These are phyloP conservation scores for Pseudoturritis turrita DNA, from an alignment of 345 rosid genomes.

Conservation along the genomic window DNA sequence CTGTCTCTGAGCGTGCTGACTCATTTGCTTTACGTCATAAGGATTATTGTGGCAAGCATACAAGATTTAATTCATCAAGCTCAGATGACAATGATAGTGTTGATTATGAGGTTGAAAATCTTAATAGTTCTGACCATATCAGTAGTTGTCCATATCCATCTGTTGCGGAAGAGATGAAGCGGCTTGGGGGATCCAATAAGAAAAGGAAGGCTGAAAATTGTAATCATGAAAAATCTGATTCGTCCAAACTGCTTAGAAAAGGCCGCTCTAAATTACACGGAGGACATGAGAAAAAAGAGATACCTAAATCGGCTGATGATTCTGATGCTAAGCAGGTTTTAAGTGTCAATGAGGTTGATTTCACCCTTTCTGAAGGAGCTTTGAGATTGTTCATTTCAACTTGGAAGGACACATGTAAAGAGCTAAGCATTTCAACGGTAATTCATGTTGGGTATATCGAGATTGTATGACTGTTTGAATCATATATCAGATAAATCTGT, in stretches of 20 bases:
- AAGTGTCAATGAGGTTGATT: constrained; percentile 36
- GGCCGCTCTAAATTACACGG: constrained; percentile 34
- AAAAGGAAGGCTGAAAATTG: constrained; percentile 26
- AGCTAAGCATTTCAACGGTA: constrained; percentile 53
- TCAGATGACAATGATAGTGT: constrained; percentile 58
- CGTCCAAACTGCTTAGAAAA: constrained; percentile 23
- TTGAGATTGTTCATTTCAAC: constrained; percentile 61
- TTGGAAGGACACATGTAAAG: constrained; percentile 81
- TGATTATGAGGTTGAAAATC: constrained; percentile 30
- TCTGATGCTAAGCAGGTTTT: constrained; percentile 25
- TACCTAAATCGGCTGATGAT: constrained; percentile 20
- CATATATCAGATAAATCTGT: neutral
- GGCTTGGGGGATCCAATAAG: constrained; percentile 61
- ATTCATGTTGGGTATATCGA: constrained; percentile 9
- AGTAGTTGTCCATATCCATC: constrained; percentile 92
- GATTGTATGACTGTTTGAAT: neutral
- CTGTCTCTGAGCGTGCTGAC: constrained; percentile 58
- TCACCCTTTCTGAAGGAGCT: constrained; percentile 41
- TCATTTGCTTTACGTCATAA: constrained; percentile 53
- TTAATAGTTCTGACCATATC: constrained; percentile 40
- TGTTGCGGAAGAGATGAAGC: constrained; percentile 69
- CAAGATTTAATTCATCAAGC: constrained; percentile 58
- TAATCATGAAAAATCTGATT: constrained; percentile 34
- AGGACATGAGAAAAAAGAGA: constrained; percentile 36
- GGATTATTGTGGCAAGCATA: constrained; percentile 63